These are phyloP conservation scores for Penicillium sp. DNA, from an alignment of 2,329 filamentous ascomycete genomes.

Conservation along the genomic window DNA sequence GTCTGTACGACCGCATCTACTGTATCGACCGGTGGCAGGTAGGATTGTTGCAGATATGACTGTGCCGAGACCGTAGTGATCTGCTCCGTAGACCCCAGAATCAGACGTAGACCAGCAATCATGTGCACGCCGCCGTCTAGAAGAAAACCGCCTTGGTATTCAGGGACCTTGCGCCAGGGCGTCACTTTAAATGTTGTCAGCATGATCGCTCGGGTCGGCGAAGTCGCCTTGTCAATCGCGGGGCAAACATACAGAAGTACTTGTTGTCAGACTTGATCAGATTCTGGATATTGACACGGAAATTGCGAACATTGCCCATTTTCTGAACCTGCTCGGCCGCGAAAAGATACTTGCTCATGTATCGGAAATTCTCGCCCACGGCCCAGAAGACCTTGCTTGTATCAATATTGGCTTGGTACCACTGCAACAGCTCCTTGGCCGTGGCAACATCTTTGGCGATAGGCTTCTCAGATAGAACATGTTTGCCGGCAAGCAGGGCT, in stretches of 20 bases:
- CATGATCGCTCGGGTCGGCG: not conserved
- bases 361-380: constrained; percentile 64
- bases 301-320: constrained; percentile 55
- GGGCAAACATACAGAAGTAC: constrained; percentile 51
- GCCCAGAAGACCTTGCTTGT: constrained; percentile 47
- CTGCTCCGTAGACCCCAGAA: constrained; percentile 51
- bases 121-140: constrained; percentile 64
- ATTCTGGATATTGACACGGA: constrained; percentile 53
- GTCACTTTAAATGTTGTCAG: constrained; percentile 31
- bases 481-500: constrained; percentile 57
- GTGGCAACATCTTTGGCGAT: constrained; percentile 59
- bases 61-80: constrained; percentile 54
- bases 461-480: constrained; percentile 63
- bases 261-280: constrained; percentile 56
- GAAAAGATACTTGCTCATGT: constrained; percentile 52
- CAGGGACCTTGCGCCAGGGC: constrained; percentile 60
- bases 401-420: constrained; percentile 53
- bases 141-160: constrained; percentile 63
- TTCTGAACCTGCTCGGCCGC: constrained; percentile 51
- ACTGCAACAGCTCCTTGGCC: constrained; percentile 55
- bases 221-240: not conserved
- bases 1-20: constrained; percentile 57
- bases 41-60: constrained; percentile 53
- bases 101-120: constrained; percentile 55
- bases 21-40: constrained; percentile 62